Conservation (phyloP, 2,329 filamentous ascomycete species). For the Aspergillus puulaauensis region DNA sequence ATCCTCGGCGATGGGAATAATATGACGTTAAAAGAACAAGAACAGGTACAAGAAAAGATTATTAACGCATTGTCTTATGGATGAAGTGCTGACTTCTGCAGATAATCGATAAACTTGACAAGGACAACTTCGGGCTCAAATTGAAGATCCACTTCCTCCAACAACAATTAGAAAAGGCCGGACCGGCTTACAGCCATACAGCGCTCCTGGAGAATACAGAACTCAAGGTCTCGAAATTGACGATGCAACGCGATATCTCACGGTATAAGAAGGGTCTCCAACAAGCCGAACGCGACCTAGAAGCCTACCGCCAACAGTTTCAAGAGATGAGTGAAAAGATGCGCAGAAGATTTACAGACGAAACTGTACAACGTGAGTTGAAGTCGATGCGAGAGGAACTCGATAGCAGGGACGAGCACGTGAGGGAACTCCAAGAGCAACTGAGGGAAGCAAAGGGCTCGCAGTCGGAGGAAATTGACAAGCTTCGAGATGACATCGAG, state of each 20-base stretch:
- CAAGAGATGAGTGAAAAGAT: conserved; percentile 78
- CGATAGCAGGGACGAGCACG: conserved; percentile 46
- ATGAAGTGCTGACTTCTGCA: conserved; percentile 27
- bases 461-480: conserved; percentile 59
- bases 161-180: conserved; percentile 81
- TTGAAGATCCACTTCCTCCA: conserved; percentile 97
- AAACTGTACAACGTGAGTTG: conserved; percentile 65
- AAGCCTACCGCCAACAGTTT: conserved; percentile 78
- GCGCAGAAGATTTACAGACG: conserved; percentile 71
- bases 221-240: conserved; percentile 87
- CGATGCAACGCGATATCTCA: conserved; percentile 82
- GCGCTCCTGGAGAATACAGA: conserved; percentile 94
- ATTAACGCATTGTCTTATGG: background rate
- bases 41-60: conserved; percentile 60
- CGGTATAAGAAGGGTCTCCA: conserved; percentile 82
- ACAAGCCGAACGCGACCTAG: conserved; percentile 81
- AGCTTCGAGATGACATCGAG: conserved; percentile 70
- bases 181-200: conserved; percentile 83
- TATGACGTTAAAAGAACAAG: conserved; percentile 88
- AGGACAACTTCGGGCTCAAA: conserved; percentile 97
- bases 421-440: conserved; percentile 48
- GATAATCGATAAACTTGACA: conserved; percentile 90
- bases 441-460: conserved; percentile 58
- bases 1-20: conserved; percentile 77
- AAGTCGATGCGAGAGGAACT: conserved; percentile 51